Conservation (phyloP, 1,284 basidiomycete genomes). For the Polyporus tsugae region DNA sequence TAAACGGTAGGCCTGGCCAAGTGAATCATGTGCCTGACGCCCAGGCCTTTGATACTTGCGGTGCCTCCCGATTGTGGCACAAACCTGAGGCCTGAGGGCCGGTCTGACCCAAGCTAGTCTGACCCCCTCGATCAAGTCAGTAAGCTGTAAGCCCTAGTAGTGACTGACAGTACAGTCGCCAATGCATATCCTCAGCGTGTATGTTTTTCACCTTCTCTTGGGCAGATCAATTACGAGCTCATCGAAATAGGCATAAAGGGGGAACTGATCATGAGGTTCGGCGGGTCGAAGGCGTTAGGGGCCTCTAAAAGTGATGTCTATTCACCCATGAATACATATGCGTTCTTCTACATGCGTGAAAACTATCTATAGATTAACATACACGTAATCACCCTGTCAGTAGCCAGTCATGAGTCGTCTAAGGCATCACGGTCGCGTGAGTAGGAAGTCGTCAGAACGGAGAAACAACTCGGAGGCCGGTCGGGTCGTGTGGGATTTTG, state of each 20-base stretch:
- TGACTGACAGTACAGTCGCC: too few relatives aligned
- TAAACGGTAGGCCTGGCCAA: too few relatives aligned
- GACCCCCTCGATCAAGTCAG: too few relatives aligned
- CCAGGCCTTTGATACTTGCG: background rate
- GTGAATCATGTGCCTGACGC: slow-evolving; percentile 1
- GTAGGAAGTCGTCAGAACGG: background rate
- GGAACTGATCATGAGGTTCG: too few relatives aligned
- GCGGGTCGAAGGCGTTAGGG: background rate
- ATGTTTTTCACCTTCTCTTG: too few relatives aligned
- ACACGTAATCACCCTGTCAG: background rate
- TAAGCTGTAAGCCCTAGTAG: too few relatives aligned
- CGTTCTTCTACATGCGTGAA: background rate
- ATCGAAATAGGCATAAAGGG: too few relatives aligned
- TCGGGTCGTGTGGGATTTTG: background rate
- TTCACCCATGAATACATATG: background rate
- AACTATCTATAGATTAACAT: background rate
- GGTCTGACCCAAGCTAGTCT: too few relatives aligned
- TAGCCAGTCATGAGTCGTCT: background rate
- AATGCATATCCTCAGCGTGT: too few relatives aligned
- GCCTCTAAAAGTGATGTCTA: background rate
- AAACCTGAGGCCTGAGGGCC: too few relatives aligned
- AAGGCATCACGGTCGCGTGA: background rate
- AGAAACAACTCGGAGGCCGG: background rate
- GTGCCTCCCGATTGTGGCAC: background rate
- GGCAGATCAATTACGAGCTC: too few relatives aligned